phyloP scores from a whole-genome alignment of 2,329 filamentous ascomycete genomes.

The Chaetomiaceae sp. region DNA sequence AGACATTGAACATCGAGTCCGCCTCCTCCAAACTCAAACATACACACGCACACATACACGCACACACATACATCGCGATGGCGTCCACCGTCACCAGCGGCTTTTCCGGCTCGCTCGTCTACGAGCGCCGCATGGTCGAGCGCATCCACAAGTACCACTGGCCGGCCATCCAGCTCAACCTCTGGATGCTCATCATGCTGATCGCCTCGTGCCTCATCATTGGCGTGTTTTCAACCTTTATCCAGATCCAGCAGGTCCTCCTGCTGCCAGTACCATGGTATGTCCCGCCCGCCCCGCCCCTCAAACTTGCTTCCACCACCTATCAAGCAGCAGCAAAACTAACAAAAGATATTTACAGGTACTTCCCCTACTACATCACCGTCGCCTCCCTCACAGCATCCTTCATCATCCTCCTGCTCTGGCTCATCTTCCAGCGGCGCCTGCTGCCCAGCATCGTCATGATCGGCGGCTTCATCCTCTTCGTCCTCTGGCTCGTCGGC shows the following conservation, averaged over 20 bases:
- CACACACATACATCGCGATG: constrained; percentile 24
- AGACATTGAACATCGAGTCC: no score
- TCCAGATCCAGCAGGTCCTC: constrained; percentile 54
- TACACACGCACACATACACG: background rate
- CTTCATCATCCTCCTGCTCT: constrained; percentile 63
- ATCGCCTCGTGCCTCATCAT: constrained; percentile 54
- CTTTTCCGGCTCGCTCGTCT: constrained; percentile 42
- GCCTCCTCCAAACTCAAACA: no score
- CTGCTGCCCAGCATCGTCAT: constrained; percentile 58
- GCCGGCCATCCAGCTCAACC: constrained; percentile 61
- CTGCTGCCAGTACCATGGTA: constrained; percentile 56
- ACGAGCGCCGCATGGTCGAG: constrained; percentile 38
- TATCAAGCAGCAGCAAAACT: background rate
- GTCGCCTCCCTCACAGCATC: constrained; percentile 54
- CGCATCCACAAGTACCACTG: constrained; percentile 60
- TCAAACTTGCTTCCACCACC: no score
- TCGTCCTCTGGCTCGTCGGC: constrained; percentile 63
- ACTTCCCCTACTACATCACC: constrained; percentile 63
- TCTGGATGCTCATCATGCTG: constrained; percentile 64
- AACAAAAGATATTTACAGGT: constrained; percentile 40
- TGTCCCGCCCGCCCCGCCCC: constrained; percentile 21
- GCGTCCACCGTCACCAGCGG: constrained; percentile 37
- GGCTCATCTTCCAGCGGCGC: constrained; percentile 56
- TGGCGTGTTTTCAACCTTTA: constrained; percentile 57
- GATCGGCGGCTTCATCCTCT: constrained; percentile 60